These are phyloP conservation scores for Yarrowia hollandica DNA, from an alignment of 805 yeast species.

Conservation along the genomic window DNA sequence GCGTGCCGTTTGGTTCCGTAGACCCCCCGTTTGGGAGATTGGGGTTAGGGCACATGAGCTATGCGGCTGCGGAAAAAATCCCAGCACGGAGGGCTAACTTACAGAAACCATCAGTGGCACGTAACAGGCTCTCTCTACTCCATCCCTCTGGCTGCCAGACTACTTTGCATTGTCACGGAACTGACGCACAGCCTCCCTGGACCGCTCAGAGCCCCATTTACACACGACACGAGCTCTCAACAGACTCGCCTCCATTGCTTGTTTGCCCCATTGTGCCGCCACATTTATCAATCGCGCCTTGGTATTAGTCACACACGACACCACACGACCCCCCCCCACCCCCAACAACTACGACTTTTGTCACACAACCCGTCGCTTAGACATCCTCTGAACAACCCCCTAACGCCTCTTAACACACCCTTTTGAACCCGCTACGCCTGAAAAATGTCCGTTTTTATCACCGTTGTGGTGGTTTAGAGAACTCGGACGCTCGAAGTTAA, in stretches of 20 bases:
- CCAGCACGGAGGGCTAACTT: too few species aligned
- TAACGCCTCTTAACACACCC: background rate
- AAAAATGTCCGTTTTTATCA: slow-evolving; percentile 27
- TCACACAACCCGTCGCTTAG: slow-evolving; percentile 9
- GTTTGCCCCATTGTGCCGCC: too few species aligned
- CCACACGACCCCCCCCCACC: too few species aligned
- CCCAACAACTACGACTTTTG: too few species aligned
- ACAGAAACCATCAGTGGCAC: too few species aligned
- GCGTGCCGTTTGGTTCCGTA: background rate
- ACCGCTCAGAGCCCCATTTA: background rate
- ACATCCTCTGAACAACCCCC: background rate
- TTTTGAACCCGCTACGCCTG: background rate
- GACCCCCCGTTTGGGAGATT: slow-evolving; percentile 15
- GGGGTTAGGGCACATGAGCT: slow-evolving; percentile 16
- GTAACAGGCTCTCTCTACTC: too few species aligned
- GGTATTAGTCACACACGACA: too few species aligned
- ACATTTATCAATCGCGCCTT: too few species aligned
- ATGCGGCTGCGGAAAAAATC: slow-evolving; percentile 28
- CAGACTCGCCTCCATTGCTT: too few species aligned
- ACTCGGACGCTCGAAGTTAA: slow-evolving; percentile 25
- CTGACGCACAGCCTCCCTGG: slow-evolving; percentile 19
- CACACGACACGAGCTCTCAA: too few species aligned
- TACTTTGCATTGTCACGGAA: slow-evolving; percentile 26
- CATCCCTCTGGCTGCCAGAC: background rate
- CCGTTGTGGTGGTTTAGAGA: slow-evolving; percentile 24